Base-by-base conservation (phyloP, 2,329 filamentous ascomycete genomes). In the Malbranchea zuffiana region DNA sequence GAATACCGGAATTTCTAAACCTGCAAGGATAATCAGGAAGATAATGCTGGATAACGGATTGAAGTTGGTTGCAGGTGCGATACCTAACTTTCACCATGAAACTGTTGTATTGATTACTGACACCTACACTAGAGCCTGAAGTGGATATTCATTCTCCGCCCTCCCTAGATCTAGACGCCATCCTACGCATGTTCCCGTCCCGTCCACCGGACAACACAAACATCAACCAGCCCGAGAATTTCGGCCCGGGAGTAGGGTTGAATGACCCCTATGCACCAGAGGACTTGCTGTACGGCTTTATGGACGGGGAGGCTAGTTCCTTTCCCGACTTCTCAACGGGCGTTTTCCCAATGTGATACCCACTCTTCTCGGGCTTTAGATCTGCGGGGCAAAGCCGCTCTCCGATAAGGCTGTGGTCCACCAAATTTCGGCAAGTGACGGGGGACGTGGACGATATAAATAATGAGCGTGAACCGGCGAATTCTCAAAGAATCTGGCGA, bases 101-200 rank as follows among this genome's bases (percentile, higher is more conserved):
- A 19, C n/a, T 23, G 10, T 8, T 20, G 10, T 16, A 36, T 30
- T 37, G 6, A 29, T 5, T 18, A 4, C 3, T 18, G 8, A 16
- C 15, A 17, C 11, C 24, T 29, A 37, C 23, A 10, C 21, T 36
- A 6, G 11, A 8, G 12, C 33, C 35, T 5, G 34, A 33, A 11
- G 27, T 38, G 20, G 44, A 46, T 28, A 34, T 35, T 17, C 38
- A 42, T 32, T 40, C 44, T 8, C 44, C 44, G 15, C 41, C 42
- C 3, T 44, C 44, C 4, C 29, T 46, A 20, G 44, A 46, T 31
- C 32, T 46, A 4, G 44, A 46, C n/a, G 44, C 41, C 7, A 46
- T 46, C 13, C 30, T 46, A 15, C 44, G 44, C 15, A 46, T 46
- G 44, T 46, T 46, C 25, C 44, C 44, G 3, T 42, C 44, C 11